Conservation (phyloP, 2,329 filamentous ascomycete species). For the Penicillium oxalicum region DNA sequence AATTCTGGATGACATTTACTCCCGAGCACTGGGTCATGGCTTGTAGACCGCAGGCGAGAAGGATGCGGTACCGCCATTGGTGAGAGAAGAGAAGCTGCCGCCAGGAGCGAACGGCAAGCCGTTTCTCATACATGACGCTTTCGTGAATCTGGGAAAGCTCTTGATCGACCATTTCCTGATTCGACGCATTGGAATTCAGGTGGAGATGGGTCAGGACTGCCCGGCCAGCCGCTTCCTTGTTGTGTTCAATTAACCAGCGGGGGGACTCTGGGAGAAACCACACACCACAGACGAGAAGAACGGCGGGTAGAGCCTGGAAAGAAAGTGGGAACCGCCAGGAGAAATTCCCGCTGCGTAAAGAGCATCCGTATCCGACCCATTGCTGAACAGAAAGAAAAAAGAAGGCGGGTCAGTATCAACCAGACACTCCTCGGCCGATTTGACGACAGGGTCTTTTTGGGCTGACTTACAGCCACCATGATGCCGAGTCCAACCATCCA, state of each 20-base stretch:
- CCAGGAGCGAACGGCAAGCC: constrained; percentile 34
- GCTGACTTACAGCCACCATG: constrained; percentile 32
- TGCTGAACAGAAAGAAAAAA: constrained; percentile 28
- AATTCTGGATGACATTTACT: constrained; percentile 44
- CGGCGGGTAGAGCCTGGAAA: constrained; percentile 36
- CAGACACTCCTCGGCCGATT: too few relatives aligned
- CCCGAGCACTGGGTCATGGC: constrained; percentile 46
- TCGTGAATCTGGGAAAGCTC: constrained; percentile 40
- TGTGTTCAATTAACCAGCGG: constrained; percentile 36
- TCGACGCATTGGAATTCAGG: constrained; percentile 24
- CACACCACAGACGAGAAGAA: constrained; percentile 32
- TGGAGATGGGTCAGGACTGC: constrained; percentile 30
- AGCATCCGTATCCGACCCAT: constrained; percentile 47
- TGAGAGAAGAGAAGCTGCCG: constrained; percentile 39
- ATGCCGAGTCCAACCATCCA: constrained; percentile 44
- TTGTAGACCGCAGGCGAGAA: constrained; percentile 46
- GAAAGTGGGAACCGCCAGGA: constrained; percentile 34
- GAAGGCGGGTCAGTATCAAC: neutral
- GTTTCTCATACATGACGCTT: constrained; percentile 34
- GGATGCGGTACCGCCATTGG: constrained; percentile 42
- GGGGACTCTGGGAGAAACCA: constrained; percentile 33
- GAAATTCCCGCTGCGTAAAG: constrained; percentile 27
- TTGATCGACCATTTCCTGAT: constrained; percentile 33
- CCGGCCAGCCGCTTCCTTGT: constrained; percentile 30
- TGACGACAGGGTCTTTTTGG: too few relatives aligned